phyloP scores from a whole-genome alignment of 1,139 yeast genomes.

The Yamadazyma sp. region DNA sequence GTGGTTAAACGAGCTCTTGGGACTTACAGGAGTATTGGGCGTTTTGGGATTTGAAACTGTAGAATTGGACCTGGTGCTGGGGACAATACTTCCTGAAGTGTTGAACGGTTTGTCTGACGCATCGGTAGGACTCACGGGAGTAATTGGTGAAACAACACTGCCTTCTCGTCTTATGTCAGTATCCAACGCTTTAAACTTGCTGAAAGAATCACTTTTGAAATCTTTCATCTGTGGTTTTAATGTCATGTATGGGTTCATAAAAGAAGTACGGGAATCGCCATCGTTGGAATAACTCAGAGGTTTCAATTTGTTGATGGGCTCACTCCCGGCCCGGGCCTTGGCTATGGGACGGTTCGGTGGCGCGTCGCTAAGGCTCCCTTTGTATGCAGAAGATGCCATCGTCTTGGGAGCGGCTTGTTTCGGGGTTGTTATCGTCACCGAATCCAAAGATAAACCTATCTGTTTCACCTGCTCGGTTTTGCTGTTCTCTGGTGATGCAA shows the following conservation, averaged over 20 bases:
- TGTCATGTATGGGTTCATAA: conserved; percentile 10
- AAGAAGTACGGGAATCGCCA: conserved; percentile 5
- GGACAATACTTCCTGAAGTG: no score
- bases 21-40: conserved; percentile 8
- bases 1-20: conserved; percentile 1
- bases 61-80: neutral
- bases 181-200: conserved; percentile 7
- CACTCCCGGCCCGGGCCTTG: conserved; percentile 4
- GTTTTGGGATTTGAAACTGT: conserved; percentile 1
- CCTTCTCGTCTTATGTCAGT: neutral
- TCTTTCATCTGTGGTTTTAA: conserved; percentile 7
- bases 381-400: neutral
- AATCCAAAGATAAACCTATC: conserved; percentile 3
- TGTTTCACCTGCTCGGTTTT: neutral
- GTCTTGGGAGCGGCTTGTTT: conserved; percentile 5
- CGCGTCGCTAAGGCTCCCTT: conserved; percentile 5
- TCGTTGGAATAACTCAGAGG: neutral
- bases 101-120: neutral
- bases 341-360: neutral
- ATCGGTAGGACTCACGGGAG: conserved; percentile 3
- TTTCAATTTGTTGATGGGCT: conserved; percentile 1
- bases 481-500: no score
- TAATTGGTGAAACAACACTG: conserved; percentile 3
- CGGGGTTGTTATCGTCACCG: conserved; percentile 10
- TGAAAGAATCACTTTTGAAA: conserved; percentile 10